Conservation (phyloP, 23 red algal species). For the Gracilaria caudata region DNA sequence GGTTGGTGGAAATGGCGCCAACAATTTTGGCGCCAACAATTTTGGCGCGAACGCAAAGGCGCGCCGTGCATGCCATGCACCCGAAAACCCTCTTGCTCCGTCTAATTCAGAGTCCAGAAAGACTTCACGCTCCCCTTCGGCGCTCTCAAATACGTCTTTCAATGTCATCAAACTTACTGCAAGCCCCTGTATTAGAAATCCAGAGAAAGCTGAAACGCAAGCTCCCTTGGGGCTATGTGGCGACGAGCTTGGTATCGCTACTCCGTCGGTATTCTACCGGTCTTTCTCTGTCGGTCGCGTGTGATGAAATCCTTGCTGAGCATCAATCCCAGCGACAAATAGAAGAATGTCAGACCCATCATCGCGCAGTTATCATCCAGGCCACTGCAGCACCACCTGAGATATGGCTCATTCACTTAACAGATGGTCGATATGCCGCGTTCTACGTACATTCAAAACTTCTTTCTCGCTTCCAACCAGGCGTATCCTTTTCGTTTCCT, state of each 20-base stretch:
- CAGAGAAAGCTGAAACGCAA: conserved; percentile 17
- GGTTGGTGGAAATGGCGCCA: background rate
- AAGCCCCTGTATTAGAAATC: conserved; percentile 8
- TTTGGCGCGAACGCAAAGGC: background rate
- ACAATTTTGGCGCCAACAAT: background rate
- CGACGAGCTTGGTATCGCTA: conserved; percentile 14
- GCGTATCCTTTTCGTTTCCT: background rate
- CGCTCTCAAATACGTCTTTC: background rate
- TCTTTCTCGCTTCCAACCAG: conserved; percentile 19
- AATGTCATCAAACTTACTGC: conserved; percentile 35
- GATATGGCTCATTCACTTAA: conserved; percentile 36
- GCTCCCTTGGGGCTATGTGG: conserved; percentile 34
- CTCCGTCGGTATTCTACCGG: conserved; percentile 40
- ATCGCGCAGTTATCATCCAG: conserved; percentile 2
- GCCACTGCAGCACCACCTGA: conserved; percentile 15
- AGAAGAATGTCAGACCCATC: background rate
- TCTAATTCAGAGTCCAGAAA: background rate
- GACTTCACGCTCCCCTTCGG: background rate
- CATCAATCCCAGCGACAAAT: background rate
- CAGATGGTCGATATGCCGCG: conserved; percentile 33
- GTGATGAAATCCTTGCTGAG: conserved; percentile 30
- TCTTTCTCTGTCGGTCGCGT: conserved; percentile 24
- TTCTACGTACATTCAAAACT: conserved; percentile 29
- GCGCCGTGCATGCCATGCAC: background rate
- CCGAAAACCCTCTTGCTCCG: background rate